A percentile compares a stretch with the other conserved stretches of the same genome.
phyloP scores from a whole-genome alignment of 345 rosid genomes.

The Corchorus capsularis region DNA sequence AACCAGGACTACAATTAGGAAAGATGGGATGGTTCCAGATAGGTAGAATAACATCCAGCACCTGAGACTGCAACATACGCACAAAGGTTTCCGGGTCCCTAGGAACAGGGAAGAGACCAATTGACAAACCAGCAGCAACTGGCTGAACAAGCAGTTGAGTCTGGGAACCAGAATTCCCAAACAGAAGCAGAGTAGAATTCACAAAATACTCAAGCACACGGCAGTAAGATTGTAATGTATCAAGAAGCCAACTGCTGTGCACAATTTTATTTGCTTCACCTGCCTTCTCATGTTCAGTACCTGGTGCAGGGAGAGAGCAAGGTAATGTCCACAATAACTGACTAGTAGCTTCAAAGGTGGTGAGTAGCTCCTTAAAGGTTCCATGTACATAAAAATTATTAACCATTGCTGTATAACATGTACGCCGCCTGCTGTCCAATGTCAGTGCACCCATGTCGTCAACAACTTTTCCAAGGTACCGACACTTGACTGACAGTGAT shows the following conservation, averaged over 20 bases:
- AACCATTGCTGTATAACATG: constrained; percentile 83
- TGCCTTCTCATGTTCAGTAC: constrained; percentile 64
- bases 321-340: constrained; percentile 86
- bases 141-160: constrained; percentile 92
- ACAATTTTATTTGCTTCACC: constrained; percentile 66
- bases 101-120: constrained; percentile 89
- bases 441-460: constrained; percentile 78
- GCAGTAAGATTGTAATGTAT: constrained; percentile 82
- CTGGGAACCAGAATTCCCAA: constrained; percentile 73
- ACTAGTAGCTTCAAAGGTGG: constrained; percentile 95
- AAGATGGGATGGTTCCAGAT: constrained; percentile 87
- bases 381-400: constrained; percentile 93
- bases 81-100: constrained; percentile 90
- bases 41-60: constrained; percentile 82
- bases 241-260: constrained; percentile 73
- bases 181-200: constrained; percentile 67
- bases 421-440: constrained; percentile 80
- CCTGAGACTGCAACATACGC: constrained; percentile 86
- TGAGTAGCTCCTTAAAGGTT: constrained; percentile 84
- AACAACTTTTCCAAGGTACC: constrained; percentile 90
- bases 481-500: constrained; percentile 77
- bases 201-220: constrained; percentile 85
- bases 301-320: constrained; percentile 47
- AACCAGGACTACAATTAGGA: constrained; percentile 74
- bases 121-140: constrained; percentile 80